phyloP scores from a whole-genome alignment of 2,329 filamentous ascomycete genomes.

The Fusarium nelsonii region DNA sequence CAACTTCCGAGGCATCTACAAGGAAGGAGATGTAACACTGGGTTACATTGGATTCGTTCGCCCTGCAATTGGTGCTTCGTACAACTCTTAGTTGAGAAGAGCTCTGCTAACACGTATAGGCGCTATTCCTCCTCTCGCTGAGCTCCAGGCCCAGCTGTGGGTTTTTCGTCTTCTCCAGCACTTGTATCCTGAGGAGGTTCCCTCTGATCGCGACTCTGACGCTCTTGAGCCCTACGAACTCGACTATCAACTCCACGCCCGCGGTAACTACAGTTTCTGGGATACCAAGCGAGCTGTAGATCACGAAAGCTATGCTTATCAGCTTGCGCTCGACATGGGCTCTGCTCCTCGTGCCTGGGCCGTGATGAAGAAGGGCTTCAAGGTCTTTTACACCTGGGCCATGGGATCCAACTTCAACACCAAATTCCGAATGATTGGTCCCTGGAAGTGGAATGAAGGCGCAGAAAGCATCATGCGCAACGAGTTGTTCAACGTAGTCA shows the following conservation, averaged over 20 bases:
- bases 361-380: slow-evolving; percentile 53
- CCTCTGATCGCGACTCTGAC: slow-evolving; percentile 29
- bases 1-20: slow-evolving; percentile 67
- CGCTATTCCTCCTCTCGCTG: slow-evolving; percentile 62
- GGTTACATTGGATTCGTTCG: slow-evolving; percentile 63
- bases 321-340: slow-evolving; percentile 62
- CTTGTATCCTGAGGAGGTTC: slow-evolving; percentile 42
- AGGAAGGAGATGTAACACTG: slow-evolving; percentile 53
- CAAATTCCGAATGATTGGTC: slow-evolving; percentile 62
- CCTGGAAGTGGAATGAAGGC: slow-evolving; percentile 56
- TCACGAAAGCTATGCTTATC: slow-evolving; percentile 64
- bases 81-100: rapidly evolving
- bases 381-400: slow-evolving; percentile 59
- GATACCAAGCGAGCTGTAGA: slow-evolving; percentile 58
- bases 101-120: slow-evolving; percentile 41
- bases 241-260: slow-evolving; percentile 56
- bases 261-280: slow-evolving; percentile 52
- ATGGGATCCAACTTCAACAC: slow-evolving; percentile 63
- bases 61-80: slow-evolving; percentile 55
- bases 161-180: slow-evolving; percentile 55
- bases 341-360: slow-evolving; percentile 55
- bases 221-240: slow-evolving; percentile 53
- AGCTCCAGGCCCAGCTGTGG: slow-evolving; percentile 64
- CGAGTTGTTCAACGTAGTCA: slow-evolving; percentile 57
- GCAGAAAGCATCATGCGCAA: slow-evolving; percentile 56